Conservation (phyloP, 179 eudicot species). For the Silene noctiflora region DNA sequence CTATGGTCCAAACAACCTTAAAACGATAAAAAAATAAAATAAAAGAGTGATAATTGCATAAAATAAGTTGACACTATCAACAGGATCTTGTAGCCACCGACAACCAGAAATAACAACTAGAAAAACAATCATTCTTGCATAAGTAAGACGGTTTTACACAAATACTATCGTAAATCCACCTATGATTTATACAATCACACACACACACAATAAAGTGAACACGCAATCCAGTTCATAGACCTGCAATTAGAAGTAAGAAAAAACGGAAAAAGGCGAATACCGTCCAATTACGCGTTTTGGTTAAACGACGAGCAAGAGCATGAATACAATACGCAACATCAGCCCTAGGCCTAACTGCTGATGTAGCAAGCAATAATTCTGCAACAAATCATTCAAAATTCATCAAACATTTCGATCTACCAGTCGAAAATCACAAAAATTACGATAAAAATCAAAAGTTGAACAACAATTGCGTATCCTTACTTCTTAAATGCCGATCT, state of each 20-base stretch:
- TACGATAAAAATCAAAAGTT: not conserved
- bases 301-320: constrained; percentile 76
- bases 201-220: not conserved
- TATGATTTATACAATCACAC: not conserved
- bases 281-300: constrained; percentile 81
- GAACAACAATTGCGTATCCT: constrained; percentile 32
- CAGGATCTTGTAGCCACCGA: constrained; percentile 2
- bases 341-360: constrained; percentile 66
- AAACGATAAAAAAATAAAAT: not conserved
- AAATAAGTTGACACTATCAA: not conserved
- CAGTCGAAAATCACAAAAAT: not conserved
- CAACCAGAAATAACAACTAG: not conserved
- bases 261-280: constrained; percentile 30
- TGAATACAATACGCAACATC: constrained; percentile 87
- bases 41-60: not conserved
- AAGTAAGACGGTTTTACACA: not conserved
- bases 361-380: constrained; percentile 72
- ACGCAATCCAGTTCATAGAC: not conserved
- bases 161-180: not conserved
- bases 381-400: not conserved
- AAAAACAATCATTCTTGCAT: not conserved
- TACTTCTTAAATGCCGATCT: constrained; percentile 86
- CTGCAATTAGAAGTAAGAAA: not conserved
- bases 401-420: constrained; percentile 9
- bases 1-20: not conserved